Evolutionary conservation across 176 grass and related monocot genomes (phyloP).

Genomic region (Hordeum vulgare): DNA sequence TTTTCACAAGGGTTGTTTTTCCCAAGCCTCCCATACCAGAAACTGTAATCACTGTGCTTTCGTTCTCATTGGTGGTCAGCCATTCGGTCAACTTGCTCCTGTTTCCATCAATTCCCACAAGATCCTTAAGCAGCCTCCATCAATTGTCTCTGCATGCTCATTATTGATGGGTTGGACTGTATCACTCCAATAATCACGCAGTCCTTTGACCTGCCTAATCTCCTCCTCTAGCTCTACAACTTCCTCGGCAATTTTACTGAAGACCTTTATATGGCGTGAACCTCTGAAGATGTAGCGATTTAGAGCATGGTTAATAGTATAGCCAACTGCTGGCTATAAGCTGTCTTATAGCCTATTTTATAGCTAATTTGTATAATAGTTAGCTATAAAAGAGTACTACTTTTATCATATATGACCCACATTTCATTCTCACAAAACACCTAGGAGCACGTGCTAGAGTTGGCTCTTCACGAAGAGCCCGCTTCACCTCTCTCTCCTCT

Average conservation of each 20-base stretch:
- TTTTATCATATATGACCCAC: too few relatives aligned
- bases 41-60: conserved; percentile 27
- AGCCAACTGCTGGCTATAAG: too few relatives aligned
- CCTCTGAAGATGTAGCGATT: background rate
- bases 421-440: too few relatives aligned
- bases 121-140: background rate
- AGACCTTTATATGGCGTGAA: background rate
- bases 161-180: background rate
- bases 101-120: conserved; percentile 43
- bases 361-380: too few relatives aligned
- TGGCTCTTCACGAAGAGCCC: too few relatives aligned
- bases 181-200: background rate
- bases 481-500: too few relatives aligned
- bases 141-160: background rate
- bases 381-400: too few relatives aligned
- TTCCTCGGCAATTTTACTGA: conserved; percentile 27
- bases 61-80: background rate
- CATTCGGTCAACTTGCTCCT: conserved; percentile 10
- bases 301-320: too few relatives aligned
- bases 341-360: too few relatives aligned
- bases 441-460: too few relatives aligned
- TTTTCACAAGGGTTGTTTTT: conserved; percentile 50
- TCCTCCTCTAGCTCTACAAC: background rate
- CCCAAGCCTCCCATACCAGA: conserved; percentile 59
- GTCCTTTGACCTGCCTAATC: background rate